Evolutionary conservation across 208 protist species (phyloP).

Genomic region (Lotmaria passim): DNA sequence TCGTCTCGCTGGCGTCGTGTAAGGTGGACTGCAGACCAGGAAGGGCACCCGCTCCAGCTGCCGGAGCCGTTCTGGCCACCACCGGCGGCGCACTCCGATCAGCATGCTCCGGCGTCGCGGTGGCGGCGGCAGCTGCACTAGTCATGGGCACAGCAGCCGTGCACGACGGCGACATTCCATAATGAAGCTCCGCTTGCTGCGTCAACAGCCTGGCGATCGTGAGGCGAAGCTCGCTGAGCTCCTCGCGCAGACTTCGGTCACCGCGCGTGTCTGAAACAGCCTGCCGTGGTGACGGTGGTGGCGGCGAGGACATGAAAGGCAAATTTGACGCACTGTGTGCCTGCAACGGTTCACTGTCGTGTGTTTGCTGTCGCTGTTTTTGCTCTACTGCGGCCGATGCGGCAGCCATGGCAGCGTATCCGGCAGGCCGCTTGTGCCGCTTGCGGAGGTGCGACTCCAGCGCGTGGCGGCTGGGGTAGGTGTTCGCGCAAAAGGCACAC

Average conservation of each 20-base stretch:
- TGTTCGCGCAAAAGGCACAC: slow-evolving; percentile 72
- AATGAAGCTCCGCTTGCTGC: slow-evolving; percentile 32
- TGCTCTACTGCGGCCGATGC: slow-evolving; percentile 25
- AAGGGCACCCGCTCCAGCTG: not conserved
- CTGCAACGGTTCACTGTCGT: not conserved
- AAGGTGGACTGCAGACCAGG: slow-evolving; percentile 1
- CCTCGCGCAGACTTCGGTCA: slow-evolving; percentile 27
- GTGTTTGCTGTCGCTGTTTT: not conserved
- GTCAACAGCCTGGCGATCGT: slow-evolving; percentile 44
- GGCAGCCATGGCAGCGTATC: slow-evolving; percentile 46
- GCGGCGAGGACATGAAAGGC: not conserved
- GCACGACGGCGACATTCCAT: slow-evolving; percentile 8
- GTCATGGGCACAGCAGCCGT: slow-evolving; percentile 27
- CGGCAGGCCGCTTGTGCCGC: slow-evolving; percentile 51
- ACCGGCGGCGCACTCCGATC: not conserved
- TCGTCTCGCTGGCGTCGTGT: no score
- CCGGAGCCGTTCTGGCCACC: not conserved
- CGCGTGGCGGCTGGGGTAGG: slow-evolving; percentile 59
- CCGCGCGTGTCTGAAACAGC: not conserved
- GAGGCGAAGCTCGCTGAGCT: slow-evolving; percentile 48
- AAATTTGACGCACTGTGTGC: not conserved
- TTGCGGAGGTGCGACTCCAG: slow-evolving; percentile 76
- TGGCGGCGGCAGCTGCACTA: not conserved
- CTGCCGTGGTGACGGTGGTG: not conserved
- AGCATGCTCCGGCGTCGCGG: not conserved